phyloP scores from a whole-genome alignment of 441 rosid species.

The Metrosideros polymorpha region DNA sequence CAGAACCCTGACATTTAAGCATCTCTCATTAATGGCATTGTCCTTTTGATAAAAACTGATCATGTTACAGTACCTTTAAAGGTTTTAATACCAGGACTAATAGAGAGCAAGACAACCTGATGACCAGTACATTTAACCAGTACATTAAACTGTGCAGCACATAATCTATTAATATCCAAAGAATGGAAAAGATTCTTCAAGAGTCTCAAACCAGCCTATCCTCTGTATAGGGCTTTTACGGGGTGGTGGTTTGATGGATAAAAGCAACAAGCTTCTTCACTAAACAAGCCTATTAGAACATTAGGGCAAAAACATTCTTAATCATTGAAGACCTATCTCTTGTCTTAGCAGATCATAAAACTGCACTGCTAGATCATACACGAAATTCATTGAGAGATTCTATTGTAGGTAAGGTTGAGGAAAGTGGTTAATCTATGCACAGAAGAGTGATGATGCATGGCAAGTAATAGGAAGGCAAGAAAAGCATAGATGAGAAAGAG shows the following conservation, averaged over 20 bases:
- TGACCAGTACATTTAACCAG: not conserved
- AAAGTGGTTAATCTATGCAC: not conserved
- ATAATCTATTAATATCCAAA: not conserved
- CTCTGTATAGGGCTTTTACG: no score
- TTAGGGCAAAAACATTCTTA: not conserved
- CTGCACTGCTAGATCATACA: not conserved
- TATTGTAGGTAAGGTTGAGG: not conserved
- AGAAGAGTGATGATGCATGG: not conserved
- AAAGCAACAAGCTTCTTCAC: not conserved
- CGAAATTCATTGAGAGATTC: not conserved
- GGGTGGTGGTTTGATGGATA: not conserved
- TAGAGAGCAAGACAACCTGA: not conserved
- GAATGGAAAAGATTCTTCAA: no score
- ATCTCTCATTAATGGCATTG: not conserved
- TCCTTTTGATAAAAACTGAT: not conserved
- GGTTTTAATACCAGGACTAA: not conserved
- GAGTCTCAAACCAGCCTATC: no score
- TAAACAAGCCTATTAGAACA: not conserved
- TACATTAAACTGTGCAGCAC: not conserved
- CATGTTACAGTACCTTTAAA: not conserved
- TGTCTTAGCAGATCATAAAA: not conserved
- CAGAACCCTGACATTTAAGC: not conserved
- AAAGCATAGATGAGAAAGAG: not conserved
- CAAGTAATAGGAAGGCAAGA: not conserved
- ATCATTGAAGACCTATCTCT: not conserved